A percentile compares a stretch with the other conserved stretches of the same genome.
These are phyloP conservation scores for Nemophila menziesii DNA, from an alignment of 257 asterid species.

Conservation along the genomic window DNA sequence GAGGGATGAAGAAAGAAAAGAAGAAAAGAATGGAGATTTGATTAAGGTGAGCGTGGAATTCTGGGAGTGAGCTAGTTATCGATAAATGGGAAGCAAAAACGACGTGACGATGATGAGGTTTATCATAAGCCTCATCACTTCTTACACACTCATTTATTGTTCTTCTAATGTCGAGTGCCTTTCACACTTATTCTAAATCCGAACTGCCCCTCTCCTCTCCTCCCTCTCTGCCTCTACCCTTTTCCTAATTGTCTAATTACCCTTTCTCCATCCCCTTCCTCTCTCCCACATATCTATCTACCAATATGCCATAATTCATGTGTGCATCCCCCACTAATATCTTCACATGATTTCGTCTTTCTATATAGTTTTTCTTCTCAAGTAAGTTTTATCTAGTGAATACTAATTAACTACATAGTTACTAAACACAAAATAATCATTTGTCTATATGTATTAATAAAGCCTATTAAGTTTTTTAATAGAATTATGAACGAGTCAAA, in stretches of 20 bases:
- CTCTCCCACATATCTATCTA: background rate
- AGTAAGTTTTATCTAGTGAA: too few relatives aligned
- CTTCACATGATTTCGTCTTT: too few relatives aligned
- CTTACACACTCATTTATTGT: constrained; percentile 67
- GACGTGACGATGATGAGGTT: constrained; percentile 98
- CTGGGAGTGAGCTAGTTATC: constrained; percentile 60
- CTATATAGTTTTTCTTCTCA: background rate
- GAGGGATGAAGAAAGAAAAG: constrained; percentile 2
- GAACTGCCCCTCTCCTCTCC: constrained; percentile 50
- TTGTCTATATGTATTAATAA: too few relatives aligned
- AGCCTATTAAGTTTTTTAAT: too few relatives aligned
- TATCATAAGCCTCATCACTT: constrained; percentile 85
- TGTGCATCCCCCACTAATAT: too few relatives aligned
- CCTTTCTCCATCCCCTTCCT: background rate
- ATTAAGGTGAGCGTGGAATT: constrained; percentile 15
- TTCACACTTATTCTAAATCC: constrained; percentile 90
- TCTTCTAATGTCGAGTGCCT: constrained; percentile 52
- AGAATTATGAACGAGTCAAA: too few relatives aligned
- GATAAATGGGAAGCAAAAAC: constrained; percentile 54
- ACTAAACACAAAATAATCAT: too few relatives aligned
- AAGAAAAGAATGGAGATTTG: too few relatives aligned
- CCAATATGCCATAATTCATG: too few relatives aligned
- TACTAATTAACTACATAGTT: too few relatives aligned
- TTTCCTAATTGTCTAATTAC: constrained; percentile 16
- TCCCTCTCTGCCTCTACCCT: constrained; percentile 8